Evolutionary conservation across 352 stramenopile species (phyloP).

Genomic region (Phytophthora podocarpi): DNA sequence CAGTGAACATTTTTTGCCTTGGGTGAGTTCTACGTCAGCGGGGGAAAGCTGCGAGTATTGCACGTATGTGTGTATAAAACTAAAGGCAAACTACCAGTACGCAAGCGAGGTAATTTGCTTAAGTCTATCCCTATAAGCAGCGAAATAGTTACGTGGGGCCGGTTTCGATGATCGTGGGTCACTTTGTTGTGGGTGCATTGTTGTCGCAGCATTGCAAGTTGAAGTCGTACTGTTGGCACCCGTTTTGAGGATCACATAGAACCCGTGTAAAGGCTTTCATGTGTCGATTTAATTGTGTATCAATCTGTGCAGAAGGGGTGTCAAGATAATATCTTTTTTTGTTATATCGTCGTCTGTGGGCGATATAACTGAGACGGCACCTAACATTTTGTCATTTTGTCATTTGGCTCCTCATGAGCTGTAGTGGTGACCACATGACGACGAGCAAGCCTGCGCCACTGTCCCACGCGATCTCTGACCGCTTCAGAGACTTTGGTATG

Average conservation of each 20-base stretch:
- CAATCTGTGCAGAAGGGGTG: neutral
- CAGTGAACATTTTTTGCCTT: no score
- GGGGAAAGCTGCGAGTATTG: no score
- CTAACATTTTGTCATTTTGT: conserved; percentile 11
- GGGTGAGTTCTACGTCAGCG: no score
- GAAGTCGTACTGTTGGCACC: conserved; percentile 11
- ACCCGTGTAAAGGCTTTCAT: neutral
- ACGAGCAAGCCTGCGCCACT: conserved; percentile 17
- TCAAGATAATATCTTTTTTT: no score
- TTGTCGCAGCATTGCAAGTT: conserved; percentile 15
- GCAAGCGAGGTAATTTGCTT: no score
- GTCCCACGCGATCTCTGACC: conserved; percentile 33
- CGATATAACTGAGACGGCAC: conserved; percentile 6
- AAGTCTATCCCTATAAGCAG: no score
- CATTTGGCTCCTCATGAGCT: conserved; percentile 29
- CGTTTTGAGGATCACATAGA: neutral
- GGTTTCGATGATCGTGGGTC: no score
- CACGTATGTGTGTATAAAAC: no score
- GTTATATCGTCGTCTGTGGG: no score
- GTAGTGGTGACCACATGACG: neutral
- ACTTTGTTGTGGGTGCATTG: conserved; percentile 14
- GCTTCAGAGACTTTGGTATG: conserved; percentile 33
- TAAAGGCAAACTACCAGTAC: no score
- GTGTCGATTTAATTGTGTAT: neutral
- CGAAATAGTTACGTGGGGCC: no score